These are phyloP conservation scores for Naganishia vaughanmartiniae DNA, from an alignment of 768 basidiomycete genomes.

Conservation along the genomic window DNA sequence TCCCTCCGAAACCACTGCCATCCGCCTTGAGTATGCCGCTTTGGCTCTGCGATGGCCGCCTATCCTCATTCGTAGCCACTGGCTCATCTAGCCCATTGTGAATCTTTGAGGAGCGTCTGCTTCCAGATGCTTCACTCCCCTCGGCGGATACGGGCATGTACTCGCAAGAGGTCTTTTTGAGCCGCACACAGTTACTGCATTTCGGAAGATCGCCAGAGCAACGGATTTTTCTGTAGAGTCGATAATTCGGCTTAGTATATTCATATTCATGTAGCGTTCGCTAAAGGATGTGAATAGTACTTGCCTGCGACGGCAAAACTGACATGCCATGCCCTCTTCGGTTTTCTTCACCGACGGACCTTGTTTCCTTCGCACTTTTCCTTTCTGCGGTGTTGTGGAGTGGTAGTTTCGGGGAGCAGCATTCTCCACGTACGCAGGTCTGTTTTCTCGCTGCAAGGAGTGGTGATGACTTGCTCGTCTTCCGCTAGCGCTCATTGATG, in stretches of 20 bases:
- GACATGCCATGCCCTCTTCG: constrained; percentile 26
- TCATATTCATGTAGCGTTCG: too few relatives aligned
- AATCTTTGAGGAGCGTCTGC: neutral
- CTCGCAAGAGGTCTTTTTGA: constrained; percentile 4
- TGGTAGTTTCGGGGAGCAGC: neutral
- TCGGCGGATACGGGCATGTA: constrained; percentile 18
- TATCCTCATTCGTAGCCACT: neutral
- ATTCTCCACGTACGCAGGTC: neutral
- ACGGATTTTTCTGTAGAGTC: constrained; percentile 22
- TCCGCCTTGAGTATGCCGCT: neutral
- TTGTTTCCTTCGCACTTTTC: neutral
- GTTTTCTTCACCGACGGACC: constrained; percentile 27
- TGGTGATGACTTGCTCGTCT: neutral
- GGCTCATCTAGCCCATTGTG: neutral
- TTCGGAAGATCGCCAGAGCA: constrained; percentile 20
- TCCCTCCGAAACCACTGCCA: neutral
- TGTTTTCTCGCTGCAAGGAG: neutral
- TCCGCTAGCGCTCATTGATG: neutral
- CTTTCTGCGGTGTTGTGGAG: neutral
- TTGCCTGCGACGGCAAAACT: constrained; percentile 23
- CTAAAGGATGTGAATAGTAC: neutral
- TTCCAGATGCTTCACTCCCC: too few relatives aligned
- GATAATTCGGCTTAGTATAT: neutral
- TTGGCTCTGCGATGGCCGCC: neutral
- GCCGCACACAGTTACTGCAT: constrained; percentile 21